Percentiles rank a stretch among this genome's conserved stretches.
Evolutionary conservation across 2,329 filamentous ascomycete genomes (phyloP).

Genomic region (Cordyceps farinosa): DNA sequence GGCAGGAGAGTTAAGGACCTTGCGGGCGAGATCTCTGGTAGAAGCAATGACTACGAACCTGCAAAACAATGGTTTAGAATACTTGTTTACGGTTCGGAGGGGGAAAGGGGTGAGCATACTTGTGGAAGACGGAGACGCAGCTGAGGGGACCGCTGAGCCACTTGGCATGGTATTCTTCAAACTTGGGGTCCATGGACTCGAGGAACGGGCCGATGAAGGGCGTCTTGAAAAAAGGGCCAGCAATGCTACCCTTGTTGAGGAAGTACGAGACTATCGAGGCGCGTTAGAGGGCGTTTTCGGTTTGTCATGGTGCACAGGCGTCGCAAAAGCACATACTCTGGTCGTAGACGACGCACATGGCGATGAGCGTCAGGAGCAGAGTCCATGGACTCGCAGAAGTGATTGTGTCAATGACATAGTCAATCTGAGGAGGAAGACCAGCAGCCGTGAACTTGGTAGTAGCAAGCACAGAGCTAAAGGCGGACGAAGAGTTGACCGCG

Average conservation of each 20-base stretch:
- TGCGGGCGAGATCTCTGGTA: constrained; percentile 89
- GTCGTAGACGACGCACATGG: constrained; percentile 76
- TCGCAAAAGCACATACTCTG: constrained; percentile 62
- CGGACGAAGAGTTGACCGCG: constrained; percentile 61
- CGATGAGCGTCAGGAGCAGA: constrained; percentile 65
- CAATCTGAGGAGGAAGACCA: constrained; percentile 53
- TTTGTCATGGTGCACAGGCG: background rate
- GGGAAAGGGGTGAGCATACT: constrained; percentile 53
- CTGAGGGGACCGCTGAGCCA: constrained; percentile 89
- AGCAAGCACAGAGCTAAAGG: constrained; percentile 66
- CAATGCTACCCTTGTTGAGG: constrained; percentile 70
- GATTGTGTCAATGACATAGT: constrained; percentile 51
- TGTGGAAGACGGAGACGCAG: constrained; percentile 99
- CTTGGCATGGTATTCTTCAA: constrained; percentile 85
- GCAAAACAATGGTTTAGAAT: background rate
- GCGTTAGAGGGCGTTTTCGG: constrained; percentile 21
- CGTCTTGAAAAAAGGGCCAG: constrained; percentile 70
- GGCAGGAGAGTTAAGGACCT: constrained; percentile 89
- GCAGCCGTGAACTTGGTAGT: constrained; percentile 51
- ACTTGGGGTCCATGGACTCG: constrained; percentile 86
- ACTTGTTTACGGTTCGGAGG: background rate
- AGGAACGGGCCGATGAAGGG: constrained; percentile 96
- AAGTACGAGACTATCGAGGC: constrained; percentile 65
- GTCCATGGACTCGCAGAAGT: constrained; percentile 58
- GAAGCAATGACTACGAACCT: constrained; percentile 98